Evolutionary conservation across 2,329 filamentous ascomycete genomes (phyloP).

Genomic region (Dendryphion nanum): DNA sequence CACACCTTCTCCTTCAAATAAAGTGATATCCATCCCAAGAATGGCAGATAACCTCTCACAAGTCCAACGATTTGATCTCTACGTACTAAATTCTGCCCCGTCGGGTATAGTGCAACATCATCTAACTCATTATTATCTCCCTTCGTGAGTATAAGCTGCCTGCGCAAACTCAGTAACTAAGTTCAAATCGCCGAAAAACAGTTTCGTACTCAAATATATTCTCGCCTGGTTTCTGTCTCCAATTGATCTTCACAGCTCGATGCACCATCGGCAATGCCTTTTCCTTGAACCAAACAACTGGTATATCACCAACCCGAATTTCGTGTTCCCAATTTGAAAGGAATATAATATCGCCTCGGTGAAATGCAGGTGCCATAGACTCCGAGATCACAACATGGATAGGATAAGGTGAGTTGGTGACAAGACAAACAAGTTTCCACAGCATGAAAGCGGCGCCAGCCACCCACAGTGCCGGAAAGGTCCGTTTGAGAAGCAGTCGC

Average conservation of each 20-base stretch:
- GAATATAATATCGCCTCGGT: conserved; percentile 22
- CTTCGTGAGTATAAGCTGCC: no score
- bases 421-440: background rate
- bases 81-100: no score
- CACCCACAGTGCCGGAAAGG: background rate
- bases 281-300: conserved; percentile 22
- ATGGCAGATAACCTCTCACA: no score
- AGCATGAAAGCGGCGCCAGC: background rate
- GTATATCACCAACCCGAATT: conserved; percentile 21
- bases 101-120: no score
- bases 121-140: no score
- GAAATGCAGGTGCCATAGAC: conserved; percentile 25
- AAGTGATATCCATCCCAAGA: no score
- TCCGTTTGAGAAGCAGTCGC: background rate
- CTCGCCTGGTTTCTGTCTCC: no score
- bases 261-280: conserved; percentile 24
- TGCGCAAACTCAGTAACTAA: no score
- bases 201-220: no score
- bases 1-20: no score
- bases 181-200: no score
- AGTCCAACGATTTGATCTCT: no score
- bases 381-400: conserved; percentile 15
- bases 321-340: conserved; percentile 12
- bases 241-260: conserved; percentile 16
- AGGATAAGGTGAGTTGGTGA: conserved; percentile 1